A percentile compares a stretch with the other conserved stretches of the same genome.
phyloP scores from a whole-genome alignment of 495 filamentous ascomycete species.

The Clohesyomyces aquaticus region DNA sequence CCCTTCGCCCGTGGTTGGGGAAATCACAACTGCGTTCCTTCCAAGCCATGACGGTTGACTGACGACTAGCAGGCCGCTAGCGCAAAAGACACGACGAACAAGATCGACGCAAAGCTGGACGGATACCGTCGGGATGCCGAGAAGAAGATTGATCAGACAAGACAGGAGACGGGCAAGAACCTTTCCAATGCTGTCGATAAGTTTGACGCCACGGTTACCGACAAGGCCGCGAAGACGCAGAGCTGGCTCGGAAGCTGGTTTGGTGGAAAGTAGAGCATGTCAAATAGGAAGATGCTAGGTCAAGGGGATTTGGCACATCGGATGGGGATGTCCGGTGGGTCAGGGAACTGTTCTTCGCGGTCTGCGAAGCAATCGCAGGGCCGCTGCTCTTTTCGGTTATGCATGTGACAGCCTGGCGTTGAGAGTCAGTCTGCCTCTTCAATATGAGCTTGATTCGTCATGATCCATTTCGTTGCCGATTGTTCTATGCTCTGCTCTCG shows the following conservation, averaged over 20 bases:
- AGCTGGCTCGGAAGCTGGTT: constrained; percentile 44
- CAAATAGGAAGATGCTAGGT: too few species aligned
- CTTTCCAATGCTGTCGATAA: constrained; percentile 38
- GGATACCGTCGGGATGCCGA: constrained; percentile 60
- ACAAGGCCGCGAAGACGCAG: constrained; percentile 37
- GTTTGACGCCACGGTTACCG: constrained; percentile 42
- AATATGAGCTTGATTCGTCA: neutral
- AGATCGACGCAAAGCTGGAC: constrained; percentile 64
- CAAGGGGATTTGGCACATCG: too few species aligned
- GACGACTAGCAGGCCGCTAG: constrained; percentile 59
- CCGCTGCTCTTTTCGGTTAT: neutral
- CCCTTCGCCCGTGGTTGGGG: too few species aligned
- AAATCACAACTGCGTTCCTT: too few species aligned
- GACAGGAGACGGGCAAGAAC: constrained; percentile 36
- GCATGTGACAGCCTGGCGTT: neutral
- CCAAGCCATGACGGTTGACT: too few species aligned
- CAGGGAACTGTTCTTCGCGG: too few species aligned
- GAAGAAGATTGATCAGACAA: constrained; percentile 66
- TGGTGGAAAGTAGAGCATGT: constrained; percentile 36
- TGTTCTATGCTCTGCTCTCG: too few species aligned
- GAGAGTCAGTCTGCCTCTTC: too few species aligned
- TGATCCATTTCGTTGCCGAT: neutral
- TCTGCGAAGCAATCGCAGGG: too few species aligned
- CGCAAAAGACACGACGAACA: constrained; percentile 54
- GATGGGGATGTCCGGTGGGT: too few species aligned